Base-by-base conservation (phyloP, 345 rosid genomes). In the Lepidium aucheri region DNA sequence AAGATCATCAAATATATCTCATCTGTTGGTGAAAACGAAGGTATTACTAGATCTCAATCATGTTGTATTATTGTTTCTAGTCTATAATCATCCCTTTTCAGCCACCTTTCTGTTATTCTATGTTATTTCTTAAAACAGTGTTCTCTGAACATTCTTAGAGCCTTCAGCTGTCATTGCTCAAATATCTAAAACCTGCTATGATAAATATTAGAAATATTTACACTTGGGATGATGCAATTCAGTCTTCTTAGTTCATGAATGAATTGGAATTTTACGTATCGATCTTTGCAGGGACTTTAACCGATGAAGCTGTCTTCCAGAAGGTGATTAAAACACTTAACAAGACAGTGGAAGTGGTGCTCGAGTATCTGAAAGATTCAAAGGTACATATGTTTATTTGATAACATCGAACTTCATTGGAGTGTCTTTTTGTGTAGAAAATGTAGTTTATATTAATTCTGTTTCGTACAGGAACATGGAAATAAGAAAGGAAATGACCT, bases 311-410 rank as follows among this genome's bases (percentile, higher is more conserved):
- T 36, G 68, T 81, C 26, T 71, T 81, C 44, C 72, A 69, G 14
- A 87, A 83, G 77, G 80, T 86, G 75, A 81, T 88, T 66, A 80
- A 82, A 39, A 89, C 83, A 60, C 86, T 93, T 56, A 78, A 86
- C 53, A 83, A 90, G 81, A 90, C 87, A 12, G 68, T 81, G 32
- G 75, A 69, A 38, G 84, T 78, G 56, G 90, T 93, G 63, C 78
- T 93, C 34, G 96, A 85, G 72, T 87, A 86, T 70, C 77, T 93
- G 51, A 70, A 83, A 78, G 98, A 93, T 79, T 88, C 97, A 60
- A 86, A 88, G 96, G 98, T 90, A 22, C 8, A 28, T 39, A 4
- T 57, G 60, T 59, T 50, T 34, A 26, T 38, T 45, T 16, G 10
- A 46, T 14, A 44, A 44, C 30, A 16, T 24, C 11, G 22, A 69